phyloP scores from a whole-genome alignment of 176 grass and related monocot genomes.

The Oryza rufipogon region DNA sequence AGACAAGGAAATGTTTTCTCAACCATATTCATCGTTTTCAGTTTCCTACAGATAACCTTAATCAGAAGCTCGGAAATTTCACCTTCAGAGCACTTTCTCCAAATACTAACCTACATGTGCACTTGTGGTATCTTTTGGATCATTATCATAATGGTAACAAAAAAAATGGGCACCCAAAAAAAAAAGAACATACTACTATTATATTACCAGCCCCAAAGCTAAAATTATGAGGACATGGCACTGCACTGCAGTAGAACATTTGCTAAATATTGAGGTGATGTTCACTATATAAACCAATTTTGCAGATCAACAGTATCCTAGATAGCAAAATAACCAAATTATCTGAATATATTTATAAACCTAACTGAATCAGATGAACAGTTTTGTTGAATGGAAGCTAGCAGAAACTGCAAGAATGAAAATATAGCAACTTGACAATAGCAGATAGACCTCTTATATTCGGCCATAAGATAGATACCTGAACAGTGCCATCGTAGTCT shows the following conservation, averaged over 20 bases:
- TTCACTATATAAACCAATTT: conserved; percentile 21
- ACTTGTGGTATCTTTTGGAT: not conserved
- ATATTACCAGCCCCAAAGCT: conserved; percentile 10
- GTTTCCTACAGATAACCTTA: not conserved
- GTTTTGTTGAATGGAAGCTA: not conserved
- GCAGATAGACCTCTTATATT: not conserved
- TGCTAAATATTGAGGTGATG: not conserved
- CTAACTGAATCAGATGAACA: conserved; percentile 10
- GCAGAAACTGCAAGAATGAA: not conserved
- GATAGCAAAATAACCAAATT: conserved; percentile 12
- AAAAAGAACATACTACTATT: not conserved
- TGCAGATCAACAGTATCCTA: conserved; percentile 4
- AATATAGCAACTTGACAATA: conserved; percentile 19
- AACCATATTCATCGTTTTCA: too few species aligned
- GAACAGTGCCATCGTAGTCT: conserved; percentile 88
- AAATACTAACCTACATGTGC: conserved; percentile 19
- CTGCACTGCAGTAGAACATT: conserved; percentile 19
- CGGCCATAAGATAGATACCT: conserved; percentile 56
- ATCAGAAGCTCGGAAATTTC: conserved; percentile 22
- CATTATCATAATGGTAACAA: conserved; percentile 9
- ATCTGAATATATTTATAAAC: conserved; percentile 14
- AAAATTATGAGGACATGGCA: conserved; percentile 21
- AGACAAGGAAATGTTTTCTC: conserved; percentile 21
- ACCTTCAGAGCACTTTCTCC: not conserved
- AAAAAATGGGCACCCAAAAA: not conserved